Evolutionary conservation across 2,329 filamentous ascomycete species (phyloP), one percentile per base, ranked within the genome.

Genomic region (Epicoccum nigrum): DNA sequence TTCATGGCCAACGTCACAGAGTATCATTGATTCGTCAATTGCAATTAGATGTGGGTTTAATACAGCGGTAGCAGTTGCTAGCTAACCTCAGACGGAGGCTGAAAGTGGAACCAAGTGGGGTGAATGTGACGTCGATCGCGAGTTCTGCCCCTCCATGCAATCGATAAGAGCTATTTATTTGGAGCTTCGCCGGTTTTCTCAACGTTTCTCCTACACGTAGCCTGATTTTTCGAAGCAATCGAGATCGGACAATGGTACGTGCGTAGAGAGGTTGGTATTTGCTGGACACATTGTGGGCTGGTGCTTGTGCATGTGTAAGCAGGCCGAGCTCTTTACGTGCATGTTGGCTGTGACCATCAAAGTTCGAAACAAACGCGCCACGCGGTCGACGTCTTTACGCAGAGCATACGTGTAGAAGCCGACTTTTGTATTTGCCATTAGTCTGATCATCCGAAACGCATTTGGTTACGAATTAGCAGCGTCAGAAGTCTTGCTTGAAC

Each of bases 41-140:
- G 56, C 15, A 23, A 33, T 35, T 35, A 51, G 33, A 19, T 50
- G 58, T 61, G 59, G 63, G 59, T 60, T 63, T 56, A 58, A 50
- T 62, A 52, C 51, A 50, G 46, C 45, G 51, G 45, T 51, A 45
- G 43, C 25, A 55, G 51, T 46, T 48, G 57, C 46, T 44, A 55
- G 55, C 55, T 59, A 57, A 61, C 55, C 42, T 45, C 43, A 51
- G 45, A 45, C 58, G 54, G 61, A 54, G 59, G 54, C 33, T 45
- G 45, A 55, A 30, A 56, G 59, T 61, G 57, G 62, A 54, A 51
- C 49, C 38, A 27, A 41, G 41, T 54, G 51, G 44, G 49, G 54
- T 55, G 53, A 45, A 40, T 45, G 48, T 55, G 53, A 58, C 58
- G 54, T 55, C 45, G 49, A 43, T 47, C 38, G 43, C 16, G 49